Evolutionary conservation across 179 eudicot species (phyloP), one percentile per base, ranked within the genome.

Genomic region (Carnegiea gigantea): DNA sequence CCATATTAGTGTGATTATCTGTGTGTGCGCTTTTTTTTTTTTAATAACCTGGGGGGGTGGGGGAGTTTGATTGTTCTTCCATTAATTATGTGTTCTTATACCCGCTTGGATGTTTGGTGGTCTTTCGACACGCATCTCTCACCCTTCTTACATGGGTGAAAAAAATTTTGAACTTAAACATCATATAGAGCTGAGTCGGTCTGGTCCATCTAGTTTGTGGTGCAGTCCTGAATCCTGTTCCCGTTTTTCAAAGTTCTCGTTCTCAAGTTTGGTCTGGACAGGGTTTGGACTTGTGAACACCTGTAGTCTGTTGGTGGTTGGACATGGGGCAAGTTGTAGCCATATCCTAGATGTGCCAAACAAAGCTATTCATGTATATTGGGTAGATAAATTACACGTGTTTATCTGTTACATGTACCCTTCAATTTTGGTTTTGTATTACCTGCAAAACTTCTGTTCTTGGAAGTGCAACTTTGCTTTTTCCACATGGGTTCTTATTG

Each of bases 401-500:
- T 70, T 70, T 33, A 68, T 70, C 73, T 70, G 73, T 26, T 4
- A 14, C 57, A 68, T 30, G 73, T 12, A 13, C 9, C 70, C 30
- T 10, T 26, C 20, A 51, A 51, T 65, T 23, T 0, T 77, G 10
- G 48, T 77, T 33, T 64, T 64, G 38, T 49, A 64, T 77, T 10
- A 60, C 53, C 57, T 77, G 57, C n/a, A 23, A n/a, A 60, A 1
- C 18, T 33, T 33, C 30, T 59, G 13, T 77, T 38, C 53, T 79
- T 23, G 71, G 70, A 57, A 24, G 53, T 76, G 60, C 26, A 65
- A 14, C 23, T 64, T 84, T 30, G 43, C 70, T 75, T 78, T 64
- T 51, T 51, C 53, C 9, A 21, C 30, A 4, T 23, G n/a, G 62
- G 14, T 76, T 75, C 18, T 46, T 30, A 15, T 68, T 70, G 76